Conservation (phyloP, 116 monocot species). For the Cymodocea nodosa region DNA sequence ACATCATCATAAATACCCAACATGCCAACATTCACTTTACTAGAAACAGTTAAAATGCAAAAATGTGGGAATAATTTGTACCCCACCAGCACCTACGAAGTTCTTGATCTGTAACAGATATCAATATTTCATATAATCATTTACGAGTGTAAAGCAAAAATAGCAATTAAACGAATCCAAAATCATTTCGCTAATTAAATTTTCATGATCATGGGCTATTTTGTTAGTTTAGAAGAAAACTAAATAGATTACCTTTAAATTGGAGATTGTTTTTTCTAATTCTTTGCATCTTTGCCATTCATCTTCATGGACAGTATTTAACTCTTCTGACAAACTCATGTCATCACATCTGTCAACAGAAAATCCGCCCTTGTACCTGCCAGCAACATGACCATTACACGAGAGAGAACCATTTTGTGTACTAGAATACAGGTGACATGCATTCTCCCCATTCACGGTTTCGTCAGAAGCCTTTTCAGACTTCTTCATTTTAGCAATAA, state of each 20-base stretch:
- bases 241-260: constrained; percentile 45
- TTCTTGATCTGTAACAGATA: too few relatives aligned
- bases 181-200: too few relatives aligned
- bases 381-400: constrained; percentile 13
- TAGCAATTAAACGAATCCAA: too few relatives aligned
- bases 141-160: too few relatives aligned
- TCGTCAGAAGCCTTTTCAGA: constrained; percentile 23
- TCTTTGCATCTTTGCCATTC: constrained; percentile 72
- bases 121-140: too few relatives aligned
- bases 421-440: constrained; percentile 13
- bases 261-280: constrained; percentile 49
- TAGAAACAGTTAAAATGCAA: too few relatives aligned
- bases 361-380: constrained; percentile 11
- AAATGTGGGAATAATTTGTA: too few relatives aligned
- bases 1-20: too few relatives aligned
- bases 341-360: constrained; percentile 17
- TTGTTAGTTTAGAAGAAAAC: too few relatives aligned
- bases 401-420: constrained; percentile 24
- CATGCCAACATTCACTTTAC: too few relatives aligned
- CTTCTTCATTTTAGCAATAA: constrained; percentile 56
- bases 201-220: too few relatives aligned
- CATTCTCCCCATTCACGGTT: constrained; percentile 13
- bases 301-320: constrained; percentile 46
- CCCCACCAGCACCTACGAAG: too few relatives aligned
- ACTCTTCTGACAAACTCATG: constrained; percentile 28